These are phyloP conservation scores for Arabis alpina DNA, from an alignment of 345 rosid species.

Conservation along the genomic window DNA sequence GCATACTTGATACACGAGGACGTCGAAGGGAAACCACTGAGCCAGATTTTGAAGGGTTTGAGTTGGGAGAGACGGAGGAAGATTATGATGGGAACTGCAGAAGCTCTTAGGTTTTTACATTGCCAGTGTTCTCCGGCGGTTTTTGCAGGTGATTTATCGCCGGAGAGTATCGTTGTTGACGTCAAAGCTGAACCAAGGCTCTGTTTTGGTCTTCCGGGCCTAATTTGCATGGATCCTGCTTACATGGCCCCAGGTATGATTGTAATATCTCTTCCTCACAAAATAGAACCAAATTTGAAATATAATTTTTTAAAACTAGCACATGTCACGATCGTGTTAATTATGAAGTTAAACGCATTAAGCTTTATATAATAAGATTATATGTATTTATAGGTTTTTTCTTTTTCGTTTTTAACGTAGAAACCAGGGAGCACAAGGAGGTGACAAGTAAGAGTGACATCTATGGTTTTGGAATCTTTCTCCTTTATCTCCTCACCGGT, in stretches of 20 bases:
- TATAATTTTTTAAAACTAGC: no score
- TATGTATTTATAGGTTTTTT: not conserved
- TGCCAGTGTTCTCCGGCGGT: slow-evolving; percentile 43
- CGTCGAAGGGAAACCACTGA: slow-evolving; percentile 58
- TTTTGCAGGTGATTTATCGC: slow-evolving; percentile 55
- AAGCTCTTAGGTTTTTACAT: slow-evolving; percentile 71
- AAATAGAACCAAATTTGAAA: no score
- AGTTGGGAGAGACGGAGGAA: slow-evolving; percentile 67
- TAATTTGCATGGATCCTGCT: slow-evolving; percentile 40
- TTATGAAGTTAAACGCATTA: no score
- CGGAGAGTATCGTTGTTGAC: slow-evolving; percentile 60
- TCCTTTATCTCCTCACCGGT: slow-evolving; percentile 72
- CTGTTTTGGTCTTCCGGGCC: slow-evolving; percentile 48
- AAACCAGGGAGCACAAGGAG: slow-evolving; percentile 59
- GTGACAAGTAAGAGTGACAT: slow-evolving; percentile 65
- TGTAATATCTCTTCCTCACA: not conserved
- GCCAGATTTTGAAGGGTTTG: slow-evolving; percentile 50
- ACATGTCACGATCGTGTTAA: no score
- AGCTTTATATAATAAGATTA: no score
- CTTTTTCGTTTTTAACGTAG: slow-evolving; percentile 39
- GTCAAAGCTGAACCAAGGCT: slow-evolving; percentile 57
- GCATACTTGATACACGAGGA: slow-evolving; percentile 60
- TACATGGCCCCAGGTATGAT: slow-evolving; percentile 70
- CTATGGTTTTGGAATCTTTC: slow-evolving; percentile 69
- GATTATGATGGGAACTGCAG: slow-evolving; percentile 62